These are phyloP conservation scores for Blastocrithidia nonstop DNA, from an alignment of 208 protist genomes.

Conservation along the genomic window DNA sequence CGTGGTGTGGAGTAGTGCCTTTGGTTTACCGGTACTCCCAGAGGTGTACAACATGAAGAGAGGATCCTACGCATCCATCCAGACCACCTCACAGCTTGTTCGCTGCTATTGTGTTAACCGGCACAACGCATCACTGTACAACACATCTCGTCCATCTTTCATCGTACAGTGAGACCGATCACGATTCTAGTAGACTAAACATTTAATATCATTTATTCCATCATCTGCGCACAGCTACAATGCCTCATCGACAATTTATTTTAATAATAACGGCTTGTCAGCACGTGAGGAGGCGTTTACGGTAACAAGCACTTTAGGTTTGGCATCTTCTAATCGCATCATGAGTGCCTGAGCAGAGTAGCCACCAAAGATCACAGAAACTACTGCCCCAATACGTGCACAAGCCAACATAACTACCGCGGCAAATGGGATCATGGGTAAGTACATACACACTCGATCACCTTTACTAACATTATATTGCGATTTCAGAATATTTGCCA, in stretches of 20 bases:
- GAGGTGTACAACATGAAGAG: conserved; percentile 97
- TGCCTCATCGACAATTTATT: conserved; percentile 74
- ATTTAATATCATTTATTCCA: conserved; percentile 10
- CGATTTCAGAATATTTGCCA: conserved; percentile 83
- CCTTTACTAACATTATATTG: conserved; percentile 83
- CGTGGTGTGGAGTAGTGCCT: conserved; percentile 91
- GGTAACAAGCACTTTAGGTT: conserved; percentile 59
- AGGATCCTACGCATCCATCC: conserved; percentile 89
- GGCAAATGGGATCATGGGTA: conserved; percentile 92
- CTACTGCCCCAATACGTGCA: conserved; percentile 91
- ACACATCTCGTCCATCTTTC: conserved; percentile 47
- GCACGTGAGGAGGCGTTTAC: conserved; percentile 72
- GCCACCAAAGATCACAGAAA: conserved; percentile 73
- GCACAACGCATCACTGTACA: conserved; percentile 36
- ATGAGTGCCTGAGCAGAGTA: conserved; percentile 56
- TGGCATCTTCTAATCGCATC: conserved; percentile 38
- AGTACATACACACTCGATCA: conserved; percentile 91
- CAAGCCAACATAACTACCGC: conserved; percentile 92
- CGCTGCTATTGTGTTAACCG: conserved; percentile 13
- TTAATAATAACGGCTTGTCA: conserved; percentile 80
- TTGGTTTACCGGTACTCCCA: conserved; percentile 95
- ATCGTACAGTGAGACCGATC: conserved; percentile 27
- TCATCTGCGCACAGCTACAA: conserved; percentile 17
- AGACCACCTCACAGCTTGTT: conserved; percentile 59
- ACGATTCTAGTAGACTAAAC: conserved; percentile 43